Base-by-base conservation (phyloP, 2,329 filamentous ascomycete species). In the Purpureocillium takamizusanense region DNA sequence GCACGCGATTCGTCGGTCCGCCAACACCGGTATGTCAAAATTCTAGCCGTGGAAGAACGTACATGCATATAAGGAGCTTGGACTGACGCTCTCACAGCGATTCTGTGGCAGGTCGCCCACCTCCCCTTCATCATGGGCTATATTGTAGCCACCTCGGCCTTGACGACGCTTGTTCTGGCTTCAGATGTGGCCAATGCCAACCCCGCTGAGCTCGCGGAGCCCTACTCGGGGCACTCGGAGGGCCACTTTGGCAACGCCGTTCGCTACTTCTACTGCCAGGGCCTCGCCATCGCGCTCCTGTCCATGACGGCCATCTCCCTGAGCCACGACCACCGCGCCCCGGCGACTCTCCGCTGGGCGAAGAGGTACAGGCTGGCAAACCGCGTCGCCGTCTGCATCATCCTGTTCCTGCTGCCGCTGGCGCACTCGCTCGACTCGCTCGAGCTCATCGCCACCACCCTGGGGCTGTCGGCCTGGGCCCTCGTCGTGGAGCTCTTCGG, bases 201-300 rank as follows among this genome's bases (percentile, higher is more conserved):
- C 28, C 42, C 64, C 1, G 60, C 73, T 8, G 59, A 64, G 25
- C 59, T 82, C 0, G 71, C 68, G 7, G 66, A 71, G 21, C 53
- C 60, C 12, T 80, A 78, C 49, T 56, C 62, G 15, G 55, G 57
- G 2, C 64, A 66, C 33, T 70, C 72, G 1, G 69, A 72, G 39
- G 55, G 57, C 1, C 60, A 73, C n/a, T 59, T 81, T n/a, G 51
- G 61, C 6, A 42, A 55, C 7, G 76, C 74, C 3, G 62, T 80
- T 14, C 66, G 75, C 12, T 78, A 75, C 65, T 81, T 76, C 55
- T 82, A 81, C 54, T 81, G 76, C 53, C 67, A 63, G n/a, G 78
- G 78, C 1, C 62, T 81, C 2, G 74, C 70, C 17, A 57, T 76
- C 12, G 66, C 74, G 1, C 56, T 81, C 5, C 51, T 69, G 10